phyloP scores from a whole-genome alignment of 345 rosid species.

The Eucalyptus erythrocorys region DNA sequence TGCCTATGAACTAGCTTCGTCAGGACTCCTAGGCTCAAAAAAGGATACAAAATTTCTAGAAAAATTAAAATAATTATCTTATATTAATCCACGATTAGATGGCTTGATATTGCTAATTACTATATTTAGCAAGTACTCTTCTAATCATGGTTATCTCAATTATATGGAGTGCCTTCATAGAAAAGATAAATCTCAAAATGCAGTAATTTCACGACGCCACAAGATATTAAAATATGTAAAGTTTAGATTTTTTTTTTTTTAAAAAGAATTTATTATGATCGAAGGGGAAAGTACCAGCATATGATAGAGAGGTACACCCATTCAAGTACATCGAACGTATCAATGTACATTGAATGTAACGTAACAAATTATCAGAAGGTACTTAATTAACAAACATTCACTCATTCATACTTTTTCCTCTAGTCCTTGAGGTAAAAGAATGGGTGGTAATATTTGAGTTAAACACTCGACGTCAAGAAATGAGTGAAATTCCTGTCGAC shows the following conservation, averaged over 20 bases:
- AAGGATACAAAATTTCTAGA: background rate
- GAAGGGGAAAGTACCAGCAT: background rate
- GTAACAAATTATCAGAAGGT: background rate
- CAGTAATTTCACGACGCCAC: background rate
- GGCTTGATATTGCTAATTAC: background rate
- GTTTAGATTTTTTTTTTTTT: background rate
- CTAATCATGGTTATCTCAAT: background rate
- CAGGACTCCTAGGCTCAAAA: background rate
- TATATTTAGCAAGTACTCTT: background rate
- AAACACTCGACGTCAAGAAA: background rate
- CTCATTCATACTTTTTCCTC: background rate
- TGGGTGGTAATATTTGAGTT: background rate
- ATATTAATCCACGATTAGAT: background rate
- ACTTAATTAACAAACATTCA: background rate
- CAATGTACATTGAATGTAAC: background rate
- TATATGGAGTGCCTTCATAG: background rate
- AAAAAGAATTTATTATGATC: background rate
- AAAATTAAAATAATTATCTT: background rate
- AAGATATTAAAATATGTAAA: background rate
- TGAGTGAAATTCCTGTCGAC: background rate
- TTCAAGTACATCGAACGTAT: background rate
- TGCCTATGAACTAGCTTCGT: background rate
- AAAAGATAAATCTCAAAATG: background rate
- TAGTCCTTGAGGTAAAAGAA: background rate
- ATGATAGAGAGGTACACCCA: background rate